Evolutionary conservation across 129 eudicot genomes (phyloP).

Genomic region (Chrysanthemum makinoi): DNA sequence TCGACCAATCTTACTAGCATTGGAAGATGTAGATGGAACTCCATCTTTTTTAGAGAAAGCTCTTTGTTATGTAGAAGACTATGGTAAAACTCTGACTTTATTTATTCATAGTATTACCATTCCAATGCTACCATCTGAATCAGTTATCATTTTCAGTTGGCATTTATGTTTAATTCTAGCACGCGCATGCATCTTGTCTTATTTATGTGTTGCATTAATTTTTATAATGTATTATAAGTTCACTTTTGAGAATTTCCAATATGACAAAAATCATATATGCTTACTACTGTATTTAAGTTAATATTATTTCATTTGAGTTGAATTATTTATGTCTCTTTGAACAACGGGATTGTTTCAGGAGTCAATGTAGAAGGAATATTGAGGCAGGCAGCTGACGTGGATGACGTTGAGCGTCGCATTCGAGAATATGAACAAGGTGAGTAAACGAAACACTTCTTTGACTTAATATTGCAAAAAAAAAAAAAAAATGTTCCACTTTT

Average conservation of each 20-base stretch:
- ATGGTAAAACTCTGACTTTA: conserved; percentile 42
- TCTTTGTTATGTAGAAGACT: conserved; percentile 78
- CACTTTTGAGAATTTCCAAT: no score
- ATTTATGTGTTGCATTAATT: no score
- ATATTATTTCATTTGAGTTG: background rate
- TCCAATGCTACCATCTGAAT: background rate
- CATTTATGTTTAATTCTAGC: no score
- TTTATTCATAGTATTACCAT: background rate
- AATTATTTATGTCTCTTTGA: conserved; percentile 5
- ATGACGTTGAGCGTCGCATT: conserved; percentile 79
- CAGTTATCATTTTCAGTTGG: no score
- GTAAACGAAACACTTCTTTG: conserved; percentile 13
- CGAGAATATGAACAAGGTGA: conserved; percentile 87
- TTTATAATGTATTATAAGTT: no score
- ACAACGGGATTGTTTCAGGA: conserved; percentile 43
- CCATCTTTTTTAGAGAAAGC: conserved; percentile 97
- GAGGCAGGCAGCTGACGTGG: conserved; percentile 98
- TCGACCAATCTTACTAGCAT: conserved; percentile 83
- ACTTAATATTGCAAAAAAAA: background rate
- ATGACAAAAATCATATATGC: no score
- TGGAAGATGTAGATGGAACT: conserved; percentile 93
- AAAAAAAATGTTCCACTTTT: background rate
- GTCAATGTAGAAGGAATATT: conserved; percentile 84
- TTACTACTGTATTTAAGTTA: background rate
- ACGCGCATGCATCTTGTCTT: no score